Base-by-base conservation (phyloP, 2,329 filamentous ascomycete species). In the Aspergillus viridinutans region DNA sequence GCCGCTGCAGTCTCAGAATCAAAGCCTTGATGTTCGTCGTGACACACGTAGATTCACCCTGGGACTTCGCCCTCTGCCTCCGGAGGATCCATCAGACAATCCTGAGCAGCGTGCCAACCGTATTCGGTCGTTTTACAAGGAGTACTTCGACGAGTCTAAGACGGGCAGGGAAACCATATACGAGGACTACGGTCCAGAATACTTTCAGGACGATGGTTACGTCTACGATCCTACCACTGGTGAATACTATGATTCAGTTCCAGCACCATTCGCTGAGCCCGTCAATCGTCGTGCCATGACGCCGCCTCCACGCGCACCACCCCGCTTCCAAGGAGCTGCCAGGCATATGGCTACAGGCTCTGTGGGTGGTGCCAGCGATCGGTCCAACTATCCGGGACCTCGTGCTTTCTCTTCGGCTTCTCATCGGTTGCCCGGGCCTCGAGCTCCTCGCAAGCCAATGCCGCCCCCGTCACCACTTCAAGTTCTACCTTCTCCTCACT, bases 51-150 rank as follows among this genome's bases (percentile, higher is more conserved):
- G 83, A 57, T 69, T 85, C 54, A 85, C 82, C 3, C 80, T 86
- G 73, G 83, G 84, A 50, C 69, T 96, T 73, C 88, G 94, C 17
- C 94, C 94, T 23, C 81, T 99, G 60, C 94, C 94, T 4, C 90
- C 92, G 38, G 87, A 92, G 68, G 90, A 96, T 62, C 85, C 90
- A 47, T 85, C 87, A 3, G 94, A 97, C 70, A 93, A 97, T 71
- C 92, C 94, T 0, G 94, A 97, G 74, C 87, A 93, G 69, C 86
- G 94, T 67, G 94, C 94, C 62, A 97, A 97, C 79, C 87, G 94
- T 57, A 99, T 99, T 64, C 85, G 94, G 72, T 99, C 94, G 3
- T 99, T 99, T 80, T 99, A 99, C 80, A 97, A 97, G 79, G 94
- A 99, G 72, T 99, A 99, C 78, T 99, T 99, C 67, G 94, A 97